These are phyloP conservation scores for Rosa multiflora DNA, from an alignment of 306 rosid genomes.

Conservation along the genomic window DNA sequence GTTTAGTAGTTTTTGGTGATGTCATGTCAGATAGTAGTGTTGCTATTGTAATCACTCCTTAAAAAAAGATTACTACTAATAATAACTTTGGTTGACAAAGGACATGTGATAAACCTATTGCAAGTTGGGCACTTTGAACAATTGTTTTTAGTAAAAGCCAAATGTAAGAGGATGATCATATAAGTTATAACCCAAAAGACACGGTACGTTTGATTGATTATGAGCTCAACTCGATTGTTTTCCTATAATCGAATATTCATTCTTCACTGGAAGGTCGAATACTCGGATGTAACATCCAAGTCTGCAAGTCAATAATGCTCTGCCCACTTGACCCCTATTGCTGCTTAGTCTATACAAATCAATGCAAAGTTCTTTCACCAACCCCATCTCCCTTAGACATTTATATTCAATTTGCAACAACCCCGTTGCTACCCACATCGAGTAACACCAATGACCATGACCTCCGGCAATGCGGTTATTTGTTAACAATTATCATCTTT, in stretches of 20 bases:
- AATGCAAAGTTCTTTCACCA: not conserved
- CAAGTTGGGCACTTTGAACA: not conserved
- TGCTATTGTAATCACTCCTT: not conserved
- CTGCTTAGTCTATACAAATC: not conserved
- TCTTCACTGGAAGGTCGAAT: not conserved
- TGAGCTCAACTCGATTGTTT: not conserved
- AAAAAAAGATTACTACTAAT: not conserved
- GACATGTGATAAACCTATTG: not conserved
- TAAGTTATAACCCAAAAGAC: too few species aligned
- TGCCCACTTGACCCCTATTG: not conserved
- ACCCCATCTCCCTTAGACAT: not conserved
- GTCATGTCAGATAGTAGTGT: not conserved
- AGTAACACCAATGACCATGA: not conserved
- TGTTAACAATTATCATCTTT: too few species aligned
- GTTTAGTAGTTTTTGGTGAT: not conserved
- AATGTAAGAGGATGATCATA: not conserved
- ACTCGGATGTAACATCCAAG: not conserved
- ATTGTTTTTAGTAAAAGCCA: not conserved
- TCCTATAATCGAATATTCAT: not conserved
- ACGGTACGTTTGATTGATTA: not conserved
- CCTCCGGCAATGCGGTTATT: not conserved
- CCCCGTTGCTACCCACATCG: not conserved
- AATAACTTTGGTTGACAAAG: slow-evolving; percentile 1
- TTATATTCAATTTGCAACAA: not conserved
- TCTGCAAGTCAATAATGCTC: not conserved